Percentiles rank a stretch among this genome's conserved stretches.
Evolutionary conservation across 2,329 filamentous ascomycete genomes (phyloP).

Genomic region (Juglanconis oblonga): DNA sequence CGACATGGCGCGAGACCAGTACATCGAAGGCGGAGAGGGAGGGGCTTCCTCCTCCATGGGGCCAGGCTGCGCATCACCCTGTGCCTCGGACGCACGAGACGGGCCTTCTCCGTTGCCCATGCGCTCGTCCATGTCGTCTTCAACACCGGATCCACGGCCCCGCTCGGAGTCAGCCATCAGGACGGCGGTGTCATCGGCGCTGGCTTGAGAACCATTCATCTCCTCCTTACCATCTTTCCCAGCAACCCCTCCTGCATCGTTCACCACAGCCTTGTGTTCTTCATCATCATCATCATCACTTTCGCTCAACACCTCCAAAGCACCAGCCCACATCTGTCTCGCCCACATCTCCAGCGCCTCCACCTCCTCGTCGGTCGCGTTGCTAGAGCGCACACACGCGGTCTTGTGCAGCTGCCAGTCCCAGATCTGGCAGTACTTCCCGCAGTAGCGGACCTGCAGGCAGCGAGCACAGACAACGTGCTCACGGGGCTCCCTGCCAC

Average conservation of each 20-base stretch:
- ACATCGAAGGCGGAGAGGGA: not conserved
- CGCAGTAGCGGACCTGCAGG: not conserved
- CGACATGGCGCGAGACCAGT: not conserved
- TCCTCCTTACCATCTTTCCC: no score
- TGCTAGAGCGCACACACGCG: not conserved
- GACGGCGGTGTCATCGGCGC: no score
- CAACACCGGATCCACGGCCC: no score
- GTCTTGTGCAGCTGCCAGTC: not conserved
- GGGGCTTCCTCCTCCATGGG: not conserved
- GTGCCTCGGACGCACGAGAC: not conserved
- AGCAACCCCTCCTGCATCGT: not conserved
- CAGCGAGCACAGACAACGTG: conserved; percentile 10
- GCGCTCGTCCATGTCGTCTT: no score
- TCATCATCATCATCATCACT: not conserved
- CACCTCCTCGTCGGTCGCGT: not conserved
- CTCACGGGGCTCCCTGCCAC: not conserved
- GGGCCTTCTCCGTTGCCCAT: no score
- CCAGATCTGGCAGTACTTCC: conserved; percentile 15
- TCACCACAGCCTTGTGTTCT: not conserved
- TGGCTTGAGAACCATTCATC: no score
- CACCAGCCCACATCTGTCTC: not conserved
- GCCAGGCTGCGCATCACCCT: not conserved
- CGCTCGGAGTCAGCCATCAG: no score
- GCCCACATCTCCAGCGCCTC: not conserved
- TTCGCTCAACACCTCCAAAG: not conserved